phyloP scores from a whole-genome alignment of 2,329 filamentous ascomycete genomes.

The Exserohilum rostratum region DNA sequence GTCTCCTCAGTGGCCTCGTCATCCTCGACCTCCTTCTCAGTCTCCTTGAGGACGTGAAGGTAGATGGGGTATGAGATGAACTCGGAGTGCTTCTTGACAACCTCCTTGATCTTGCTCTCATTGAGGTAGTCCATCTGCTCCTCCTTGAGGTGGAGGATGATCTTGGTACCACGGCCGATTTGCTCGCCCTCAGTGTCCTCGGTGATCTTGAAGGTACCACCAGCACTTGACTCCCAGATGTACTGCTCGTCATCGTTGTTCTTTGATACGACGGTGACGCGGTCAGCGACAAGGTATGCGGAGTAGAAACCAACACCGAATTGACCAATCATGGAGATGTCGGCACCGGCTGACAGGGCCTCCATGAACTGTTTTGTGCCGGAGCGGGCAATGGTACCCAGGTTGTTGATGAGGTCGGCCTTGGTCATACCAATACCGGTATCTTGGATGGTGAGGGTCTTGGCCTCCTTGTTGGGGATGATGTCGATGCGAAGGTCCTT shows the following conservation, averaged over 20 bases:
- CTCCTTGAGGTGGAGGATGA: conserved; percentile 98
- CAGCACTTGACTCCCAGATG: conserved; percentile 97
- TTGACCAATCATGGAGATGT: conserved; percentile 99
- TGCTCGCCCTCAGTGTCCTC: conserved; percentile 89
- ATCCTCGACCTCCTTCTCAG: conserved; percentile 96
- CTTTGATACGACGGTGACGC: conserved; percentile 94
- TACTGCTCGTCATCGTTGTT: conserved; percentile 99
- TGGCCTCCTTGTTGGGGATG: conserved; percentile 95
- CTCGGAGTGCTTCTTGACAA: conserved; percentile 99
- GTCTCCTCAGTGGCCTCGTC: conserved; percentile 78
- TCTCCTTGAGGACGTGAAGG: conserved; percentile 99
- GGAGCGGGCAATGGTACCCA: conserved; percentile 98
- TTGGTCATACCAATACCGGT: conserved; percentile 99
- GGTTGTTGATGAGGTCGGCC: conserved; percentile 99
- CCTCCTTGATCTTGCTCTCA: conserved; percentile 99
- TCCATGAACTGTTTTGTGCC: conserved; percentile 99
- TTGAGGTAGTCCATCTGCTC: conserved; percentile 98
- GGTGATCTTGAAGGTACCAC: conserved; percentile 93
- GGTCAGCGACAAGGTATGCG: conserved; percentile 98
- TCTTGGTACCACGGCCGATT: conserved; percentile 94
- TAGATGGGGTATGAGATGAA: conserved; percentile 99
- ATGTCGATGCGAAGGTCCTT: conserved; percentile 99
- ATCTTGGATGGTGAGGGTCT: conserved; percentile 96
- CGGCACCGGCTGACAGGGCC: conserved; percentile 94
- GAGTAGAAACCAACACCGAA: conserved; percentile 99